phyloP scores from a whole-genome alignment of 2,329 filamentous ascomycete genomes.

The Pseudocercospora vitis region DNA sequence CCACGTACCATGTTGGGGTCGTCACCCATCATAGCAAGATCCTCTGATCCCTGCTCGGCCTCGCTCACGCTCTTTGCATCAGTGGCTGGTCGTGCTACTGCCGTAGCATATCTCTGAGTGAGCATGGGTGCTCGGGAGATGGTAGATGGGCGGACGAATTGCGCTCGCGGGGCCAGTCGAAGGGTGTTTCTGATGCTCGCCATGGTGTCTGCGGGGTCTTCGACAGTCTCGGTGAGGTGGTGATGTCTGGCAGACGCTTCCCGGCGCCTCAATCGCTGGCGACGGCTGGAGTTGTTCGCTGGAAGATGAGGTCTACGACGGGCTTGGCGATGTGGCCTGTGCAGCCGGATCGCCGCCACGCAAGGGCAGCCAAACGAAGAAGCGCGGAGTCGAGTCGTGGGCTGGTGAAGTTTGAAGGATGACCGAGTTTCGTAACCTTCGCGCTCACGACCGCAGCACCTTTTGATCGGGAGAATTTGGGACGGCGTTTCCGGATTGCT shows the following conservation, averaged over 20 bases:
- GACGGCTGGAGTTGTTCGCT: neutral
- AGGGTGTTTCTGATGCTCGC: slow-evolving; percentile 9
- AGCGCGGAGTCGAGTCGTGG: slow-evolving; percentile 2
- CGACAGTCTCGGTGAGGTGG: too few relatives aligned
- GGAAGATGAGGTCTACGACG: slow-evolving; percentile 2
- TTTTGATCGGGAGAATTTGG: slow-evolving; percentile 2
- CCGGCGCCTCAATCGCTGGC: slow-evolving; percentile 9
- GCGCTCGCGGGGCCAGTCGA: slow-evolving; percentile 34
- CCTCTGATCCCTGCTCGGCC: slow-evolving; percentile 33
- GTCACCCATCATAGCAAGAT: slow-evolving; percentile 26
- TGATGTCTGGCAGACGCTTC: slow-evolving; percentile 7
- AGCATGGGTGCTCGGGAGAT: slow-evolving; percentile 26
- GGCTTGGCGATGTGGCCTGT: slow-evolving; percentile 11
- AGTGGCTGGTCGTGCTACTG: slow-evolving; percentile 21
- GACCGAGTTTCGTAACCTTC: too few relatives aligned
- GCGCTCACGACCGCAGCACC: too few relatives aligned
- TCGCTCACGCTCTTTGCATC: slow-evolving; percentile 30
- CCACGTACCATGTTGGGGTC: slow-evolving; percentile 37
- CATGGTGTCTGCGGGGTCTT: too few relatives aligned
- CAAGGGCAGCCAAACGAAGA: too few relatives aligned
- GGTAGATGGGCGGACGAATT: slow-evolving; percentile 28
- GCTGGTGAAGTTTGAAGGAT: neutral
- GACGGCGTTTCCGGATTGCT: neutral
- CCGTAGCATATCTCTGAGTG: slow-evolving; percentile 30
- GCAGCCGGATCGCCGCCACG: slow-evolving; percentile 1